phyloP scores from a whole-genome alignment of 2,329 filamentous ascomycete genomes.

The Massarina eburnea region DNA sequence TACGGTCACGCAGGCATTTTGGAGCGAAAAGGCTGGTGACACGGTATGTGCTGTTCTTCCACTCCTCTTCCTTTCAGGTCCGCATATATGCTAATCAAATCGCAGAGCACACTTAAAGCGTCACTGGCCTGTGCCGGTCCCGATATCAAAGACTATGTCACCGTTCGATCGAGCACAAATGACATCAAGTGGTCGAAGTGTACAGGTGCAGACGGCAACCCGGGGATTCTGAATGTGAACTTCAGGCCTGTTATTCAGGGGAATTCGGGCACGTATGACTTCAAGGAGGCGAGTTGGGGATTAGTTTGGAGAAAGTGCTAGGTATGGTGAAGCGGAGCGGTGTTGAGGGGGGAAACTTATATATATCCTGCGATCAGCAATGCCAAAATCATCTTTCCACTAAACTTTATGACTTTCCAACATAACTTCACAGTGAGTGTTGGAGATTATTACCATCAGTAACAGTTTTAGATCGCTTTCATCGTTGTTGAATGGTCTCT shows the following conservation, averaged over 20 bases:
- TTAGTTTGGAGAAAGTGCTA: constrained; percentile 34
- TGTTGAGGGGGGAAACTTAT: too few species aligned
- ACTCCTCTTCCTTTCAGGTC: not conserved
- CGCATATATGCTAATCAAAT: not conserved
- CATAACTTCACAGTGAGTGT: too few species aligned
- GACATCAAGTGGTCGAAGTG: constrained; percentile 34
- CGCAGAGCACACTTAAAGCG: constrained; percentile 21
- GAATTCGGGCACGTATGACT: constrained; percentile 26
- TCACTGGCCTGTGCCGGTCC: constrained; percentile 25
- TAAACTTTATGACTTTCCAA: too few species aligned
- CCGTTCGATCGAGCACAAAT: constrained; percentile 21
- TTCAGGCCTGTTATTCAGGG: constrained; percentile 31
- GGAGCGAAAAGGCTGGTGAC: constrained; percentile 31
- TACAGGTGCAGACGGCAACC: constrained; percentile 25
- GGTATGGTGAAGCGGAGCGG: not conserved
- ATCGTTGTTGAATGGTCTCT: too few species aligned
- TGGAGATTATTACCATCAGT: too few species aligned
- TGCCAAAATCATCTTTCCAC: too few species aligned
- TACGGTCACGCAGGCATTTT: constrained; percentile 28
- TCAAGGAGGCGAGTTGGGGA: constrained; percentile 31
- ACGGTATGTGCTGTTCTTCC: constrained; percentile 21
- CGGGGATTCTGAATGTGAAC: constrained; percentile 37
- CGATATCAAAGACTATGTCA: constrained; percentile 29
- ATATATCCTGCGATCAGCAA: too few species aligned
- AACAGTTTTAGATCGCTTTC: too few species aligned